These are phyloP conservation scores for Saccharomycopsis fodiens DNA, from an alignment of 805 yeast species.

Conservation along the genomic window DNA sequence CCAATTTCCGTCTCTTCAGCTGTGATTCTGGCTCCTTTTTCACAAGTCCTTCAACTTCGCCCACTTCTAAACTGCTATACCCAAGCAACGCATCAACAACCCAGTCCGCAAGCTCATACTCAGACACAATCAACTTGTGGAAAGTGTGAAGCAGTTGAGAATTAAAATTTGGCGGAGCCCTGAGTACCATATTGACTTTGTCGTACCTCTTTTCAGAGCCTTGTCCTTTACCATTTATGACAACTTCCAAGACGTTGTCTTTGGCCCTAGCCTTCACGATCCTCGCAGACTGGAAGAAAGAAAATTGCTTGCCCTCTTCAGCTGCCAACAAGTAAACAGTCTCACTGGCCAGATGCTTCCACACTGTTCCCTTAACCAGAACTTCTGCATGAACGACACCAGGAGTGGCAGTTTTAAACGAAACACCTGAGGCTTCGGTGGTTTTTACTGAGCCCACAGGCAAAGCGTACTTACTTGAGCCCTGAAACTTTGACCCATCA, in stretches of 20 bases:
- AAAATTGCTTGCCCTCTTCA: neutral
- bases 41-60: neutral
- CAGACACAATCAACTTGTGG: conserved; percentile 4
- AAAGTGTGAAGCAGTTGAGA: conserved; percentile 16
- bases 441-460: conserved; percentile 7
- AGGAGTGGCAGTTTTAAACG: conserved; percentile 24
- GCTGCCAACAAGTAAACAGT: conserved; percentile 22
- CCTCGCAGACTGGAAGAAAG: neutral
- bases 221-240: conserved; percentile 22
- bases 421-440: conserved; percentile 10
- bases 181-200: conserved; percentile 23
- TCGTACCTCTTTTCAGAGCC: conserved; percentile 9
- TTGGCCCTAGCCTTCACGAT: neutral
- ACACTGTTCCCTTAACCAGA: neutral
- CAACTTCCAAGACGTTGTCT: conserved; percentile 21
- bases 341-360: conserved; percentile 20
- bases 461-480: conserved; percentile 24
- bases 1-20: conserved; percentile 2
- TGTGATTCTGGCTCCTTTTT: conserved; percentile 2
- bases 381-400: conserved; percentile 13
- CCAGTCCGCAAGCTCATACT: conserved; percentile 28
- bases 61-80: conserved; percentile 23
- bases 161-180: conserved; percentile 21
- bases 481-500: conserved; percentile 14
- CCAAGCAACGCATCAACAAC: conserved; percentile 28